These are phyloP conservation scores for Monosporascus sp. DNA, from an alignment of 2,329 filamentous ascomycete genomes.

Conservation along the genomic window DNA sequence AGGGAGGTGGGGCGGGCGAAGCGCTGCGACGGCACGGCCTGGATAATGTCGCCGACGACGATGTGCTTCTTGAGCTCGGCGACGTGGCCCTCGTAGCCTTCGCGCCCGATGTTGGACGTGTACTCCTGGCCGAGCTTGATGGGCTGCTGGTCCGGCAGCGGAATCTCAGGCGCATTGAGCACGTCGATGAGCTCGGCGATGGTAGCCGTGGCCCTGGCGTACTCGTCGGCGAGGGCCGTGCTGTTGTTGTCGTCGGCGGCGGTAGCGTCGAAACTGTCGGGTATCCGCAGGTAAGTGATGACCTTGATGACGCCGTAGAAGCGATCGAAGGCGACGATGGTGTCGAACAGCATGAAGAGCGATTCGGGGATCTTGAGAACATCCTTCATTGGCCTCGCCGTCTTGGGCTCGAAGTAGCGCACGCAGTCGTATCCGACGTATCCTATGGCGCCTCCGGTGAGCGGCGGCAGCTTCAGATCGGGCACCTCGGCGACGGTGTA, in stretches of 20 bases:
- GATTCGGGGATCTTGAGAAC: conserved; percentile 85
- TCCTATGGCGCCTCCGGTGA: conserved; percentile 89
- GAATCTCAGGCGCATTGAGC: conserved; percentile 68
- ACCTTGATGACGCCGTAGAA: conserved; percentile 92
- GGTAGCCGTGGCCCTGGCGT: conserved; percentile 59
- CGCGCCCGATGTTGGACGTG: conserved; percentile 83
- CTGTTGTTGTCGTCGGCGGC: conserved; percentile 20
- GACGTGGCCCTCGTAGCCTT: conserved; percentile 89
- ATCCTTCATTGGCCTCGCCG: conserved; percentile 82
- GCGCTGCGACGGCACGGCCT: conserved; percentile 91
- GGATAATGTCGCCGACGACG: conserved; percentile 87
- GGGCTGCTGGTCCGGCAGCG: conserved; percentile 69
- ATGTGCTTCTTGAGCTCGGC: conserved; percentile 85
- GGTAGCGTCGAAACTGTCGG: conserved; percentile 39
- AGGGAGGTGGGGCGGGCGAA: conserved; percentile 83
- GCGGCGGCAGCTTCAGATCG: conserved; percentile 72
- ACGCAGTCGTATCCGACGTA: conserved; percentile 98
- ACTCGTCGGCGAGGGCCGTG: conserved; percentile 54
- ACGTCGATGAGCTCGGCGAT: conserved; percentile 65
- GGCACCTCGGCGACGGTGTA: conserved; percentile 80
- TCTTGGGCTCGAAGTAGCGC: conserved; percentile 96
- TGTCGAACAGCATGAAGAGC: conserved; percentile 95
- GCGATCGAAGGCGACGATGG: conserved; percentile 88
- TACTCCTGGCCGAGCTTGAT: conserved; percentile 73
- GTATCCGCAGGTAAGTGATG: conserved; percentile 81